phyloP scores from a whole-genome alignment of 2,329 filamentous ascomycete species.

The Claviceps sp. region DNA sequence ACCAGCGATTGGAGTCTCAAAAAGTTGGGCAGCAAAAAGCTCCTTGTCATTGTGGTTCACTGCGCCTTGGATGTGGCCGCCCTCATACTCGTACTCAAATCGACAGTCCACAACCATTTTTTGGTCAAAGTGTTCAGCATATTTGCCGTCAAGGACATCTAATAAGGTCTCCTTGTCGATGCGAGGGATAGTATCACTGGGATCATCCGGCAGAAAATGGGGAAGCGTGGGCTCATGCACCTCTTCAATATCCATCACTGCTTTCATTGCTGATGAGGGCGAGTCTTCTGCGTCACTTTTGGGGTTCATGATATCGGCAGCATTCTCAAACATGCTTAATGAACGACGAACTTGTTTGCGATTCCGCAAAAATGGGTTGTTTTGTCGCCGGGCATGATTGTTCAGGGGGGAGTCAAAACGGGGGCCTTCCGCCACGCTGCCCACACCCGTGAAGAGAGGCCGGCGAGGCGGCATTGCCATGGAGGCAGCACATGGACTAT shows the following conservation, averaged over 20 bases:
- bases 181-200: constrained; percentile 75
- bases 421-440: constrained; percentile 32
- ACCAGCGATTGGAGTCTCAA: constrained; percentile 50
- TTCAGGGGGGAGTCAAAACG: constrained; percentile 65
- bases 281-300: constrained; percentile 47
- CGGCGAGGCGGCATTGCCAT: constrained; percentile 49
- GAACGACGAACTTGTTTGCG: constrained; percentile 85
- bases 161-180: constrained; percentile 73
- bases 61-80: constrained; percentile 85
- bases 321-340: constrained; percentile 94
- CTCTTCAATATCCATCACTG: constrained; percentile 76
- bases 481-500: constrained; percentile 38
- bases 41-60: constrained; percentile 98
- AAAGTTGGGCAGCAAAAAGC: constrained; percentile 64
- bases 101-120: constrained; percentile 89
- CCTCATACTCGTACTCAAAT: constrained; percentile 97
- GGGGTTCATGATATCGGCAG: constrained; percentile 73
- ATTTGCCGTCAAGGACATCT: constrained; percentile 78
- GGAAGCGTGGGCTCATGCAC: constrained; percentile 61
- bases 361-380: constrained; percentile 59
- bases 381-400: constrained; percentile 57
- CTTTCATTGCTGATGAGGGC: constrained; percentile 40
- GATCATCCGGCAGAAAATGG: constrained; percentile 68
- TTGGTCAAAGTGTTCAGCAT: constrained; percentile 60
- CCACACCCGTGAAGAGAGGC: constrained; percentile 49